These are phyloP conservation scores for Limnanthes douglasii DNA, from an alignment of 345 rosid genomes.

Conservation along the genomic window DNA sequence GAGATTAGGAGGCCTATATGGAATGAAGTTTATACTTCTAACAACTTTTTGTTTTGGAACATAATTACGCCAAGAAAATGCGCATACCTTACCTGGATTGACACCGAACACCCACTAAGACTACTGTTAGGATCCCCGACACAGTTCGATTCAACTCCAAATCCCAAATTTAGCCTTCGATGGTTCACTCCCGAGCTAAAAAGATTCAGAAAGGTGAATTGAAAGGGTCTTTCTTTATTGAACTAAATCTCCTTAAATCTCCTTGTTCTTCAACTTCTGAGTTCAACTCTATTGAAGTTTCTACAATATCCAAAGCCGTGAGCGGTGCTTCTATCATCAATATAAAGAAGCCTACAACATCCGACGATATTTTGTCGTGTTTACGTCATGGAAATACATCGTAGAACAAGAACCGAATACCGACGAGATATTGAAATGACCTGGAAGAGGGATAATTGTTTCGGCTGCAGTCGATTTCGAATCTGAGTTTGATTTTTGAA, in stretches of 20 bases:
- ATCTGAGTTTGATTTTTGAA: slow-evolving; percentile 43
- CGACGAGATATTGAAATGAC: slow-evolving; percentile 33
- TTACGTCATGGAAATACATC: slow-evolving; percentile 49
- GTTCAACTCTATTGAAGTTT: slow-evolving; percentile 13
- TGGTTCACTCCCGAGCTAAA: too few species aligned
- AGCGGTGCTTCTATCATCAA: slow-evolving; percentile 34
- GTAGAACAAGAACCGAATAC: slow-evolving; percentile 28
- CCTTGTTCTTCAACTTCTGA: slow-evolving; percentile 19
- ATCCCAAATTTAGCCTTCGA: too few species aligned
- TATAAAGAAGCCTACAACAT: slow-evolving; percentile 19
- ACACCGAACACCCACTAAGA: too few species aligned
- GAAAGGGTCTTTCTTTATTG: slow-evolving; percentile 19
- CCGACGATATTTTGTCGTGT: slow-evolving; percentile 30
- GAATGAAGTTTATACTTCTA: too few species aligned
- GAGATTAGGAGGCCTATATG: too few species aligned
- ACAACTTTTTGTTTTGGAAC: too few species aligned
- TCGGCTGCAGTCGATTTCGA: slow-evolving; percentile 35
- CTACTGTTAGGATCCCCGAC: too few species aligned
- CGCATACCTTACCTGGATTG: too few species aligned
- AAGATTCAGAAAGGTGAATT: slow-evolving; percentile 20
- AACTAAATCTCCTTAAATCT: slow-evolving; percentile 48
- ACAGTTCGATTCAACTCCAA: too few species aligned
- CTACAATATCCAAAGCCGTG: slow-evolving; percentile 31
- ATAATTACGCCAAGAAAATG: too few species aligned
- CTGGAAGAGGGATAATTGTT: slow-evolving; percentile 42